Conservation (phyloP, 2,329 filamentous ascomycete genomes). For the Microsporum ferrugineum region DNA sequence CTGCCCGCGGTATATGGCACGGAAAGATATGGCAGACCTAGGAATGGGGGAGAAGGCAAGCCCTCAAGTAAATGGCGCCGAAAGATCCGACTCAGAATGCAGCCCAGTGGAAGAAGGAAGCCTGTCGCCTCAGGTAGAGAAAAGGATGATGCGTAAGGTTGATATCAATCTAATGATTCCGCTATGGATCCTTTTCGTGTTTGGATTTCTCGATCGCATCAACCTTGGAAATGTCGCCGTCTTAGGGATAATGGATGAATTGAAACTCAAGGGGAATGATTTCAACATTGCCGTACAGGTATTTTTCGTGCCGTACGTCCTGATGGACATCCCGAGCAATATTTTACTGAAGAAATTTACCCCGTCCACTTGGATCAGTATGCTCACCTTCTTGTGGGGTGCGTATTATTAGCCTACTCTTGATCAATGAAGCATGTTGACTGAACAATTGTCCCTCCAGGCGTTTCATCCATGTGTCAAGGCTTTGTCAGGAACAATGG, state of each 20-base stretch:
- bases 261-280: slow-evolving; percentile 18
- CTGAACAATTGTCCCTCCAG: slow-evolving; percentile 24
- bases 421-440: slow-evolving; percentile 38
- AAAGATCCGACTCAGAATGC: slow-evolving; percentile 6
- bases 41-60: slow-evolving; percentile 1
- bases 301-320: slow-evolving; percentile 23
- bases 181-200: slow-evolving; percentile 16
- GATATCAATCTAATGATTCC: slow-evolving; percentile 18
- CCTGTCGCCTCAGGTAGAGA: neutral
- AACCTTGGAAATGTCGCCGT: slow-evolving; percentile 16
- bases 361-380: neutral
- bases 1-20: neutral
- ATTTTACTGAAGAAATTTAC: slow-evolving; percentile 19
- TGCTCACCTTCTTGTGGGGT: neutral
- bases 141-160: slow-evolving; percentile 16
- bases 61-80: neutral
- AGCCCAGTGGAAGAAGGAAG: neutral
- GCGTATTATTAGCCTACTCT: neutral
- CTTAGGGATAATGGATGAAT: slow-evolving; percentile 16
- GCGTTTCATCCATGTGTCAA: slow-evolving; percentile 17
- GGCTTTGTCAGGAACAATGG: slow-evolving; percentile 32
- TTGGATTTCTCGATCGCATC: slow-evolving; percentile 15
- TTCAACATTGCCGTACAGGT: slow-evolving; percentile 30
- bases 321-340: slow-evolving; percentile 22
- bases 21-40: neutral